phyloP scores from a whole-genome alignment of 805 yeast species.

The Candida alai region DNA sequence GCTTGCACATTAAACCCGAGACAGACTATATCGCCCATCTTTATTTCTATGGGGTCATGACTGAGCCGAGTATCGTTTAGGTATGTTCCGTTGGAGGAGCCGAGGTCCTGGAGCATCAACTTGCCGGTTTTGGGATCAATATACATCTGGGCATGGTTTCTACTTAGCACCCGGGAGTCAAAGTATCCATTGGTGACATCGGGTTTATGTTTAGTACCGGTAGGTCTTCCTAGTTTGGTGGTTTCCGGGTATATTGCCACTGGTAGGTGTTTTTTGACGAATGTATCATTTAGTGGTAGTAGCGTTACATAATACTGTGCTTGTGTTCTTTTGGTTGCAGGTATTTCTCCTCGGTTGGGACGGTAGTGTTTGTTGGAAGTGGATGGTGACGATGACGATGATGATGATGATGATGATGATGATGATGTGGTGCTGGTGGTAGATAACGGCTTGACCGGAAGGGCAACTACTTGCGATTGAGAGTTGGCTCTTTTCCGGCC shows the following conservation, averaged over 20 bases:
- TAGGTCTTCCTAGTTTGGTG: constrained; percentile 85
- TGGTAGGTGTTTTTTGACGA: constrained; percentile 70
- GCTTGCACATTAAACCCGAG: constrained; percentile 85
- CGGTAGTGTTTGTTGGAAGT: constrained; percentile 10
- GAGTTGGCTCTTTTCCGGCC: constrained; percentile 36
- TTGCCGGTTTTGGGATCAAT: constrained; percentile 62
- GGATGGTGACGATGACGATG: constrained; percentile 5
- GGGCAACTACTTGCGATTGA: constrained; percentile 35
- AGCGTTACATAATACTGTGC: constrained; percentile 62
- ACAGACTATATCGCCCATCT: constrained; percentile 84
- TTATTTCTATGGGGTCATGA: constrained; percentile 57
- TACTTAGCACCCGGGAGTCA: constrained; percentile 86
- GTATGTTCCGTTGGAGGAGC: constrained; percentile 93
- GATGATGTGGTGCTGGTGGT: constrained; percentile 6
- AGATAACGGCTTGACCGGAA: constrained; percentile 16
- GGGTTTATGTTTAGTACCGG: constrained; percentile 56
- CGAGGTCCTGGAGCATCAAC: constrained; percentile 77
- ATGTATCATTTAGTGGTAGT: constrained; percentile 74
- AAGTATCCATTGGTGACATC: constrained; percentile 84
- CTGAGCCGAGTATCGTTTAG: constrained; percentile 72
- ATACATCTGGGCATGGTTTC: constrained; percentile 91
- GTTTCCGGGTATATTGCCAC: constrained; percentile 83
- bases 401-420: background rate
- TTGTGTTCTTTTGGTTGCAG: constrained; percentile 18
- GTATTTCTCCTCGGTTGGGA: constrained; percentile 12